Percentiles rank a stretch among this genome's conserved stretches.
Evolutionary conservation across 179 eudicot genomes (phyloP).

Genomic region (Beta lomatogona): DNA sequence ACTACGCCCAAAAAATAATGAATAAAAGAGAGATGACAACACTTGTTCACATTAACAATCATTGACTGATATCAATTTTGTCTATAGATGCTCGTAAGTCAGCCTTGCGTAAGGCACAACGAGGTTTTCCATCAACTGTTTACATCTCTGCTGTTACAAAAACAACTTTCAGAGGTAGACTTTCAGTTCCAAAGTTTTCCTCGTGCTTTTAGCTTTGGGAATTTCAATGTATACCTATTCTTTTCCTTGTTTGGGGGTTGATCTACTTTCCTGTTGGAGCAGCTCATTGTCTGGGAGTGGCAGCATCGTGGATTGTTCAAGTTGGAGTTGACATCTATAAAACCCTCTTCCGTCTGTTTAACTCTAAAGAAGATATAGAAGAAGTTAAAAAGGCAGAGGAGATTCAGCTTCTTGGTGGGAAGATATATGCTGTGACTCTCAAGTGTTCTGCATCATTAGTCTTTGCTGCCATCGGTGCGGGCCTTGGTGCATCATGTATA

Average conservation of each 20-base stretch:
- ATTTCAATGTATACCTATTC: neutral
- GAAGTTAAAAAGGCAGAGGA: slow-evolving; percentile 48
- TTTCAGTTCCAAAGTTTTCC: neutral
- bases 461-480: slow-evolving; percentile 91
- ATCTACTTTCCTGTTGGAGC: slow-evolving; percentile 17
- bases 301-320: slow-evolving; percentile 93
- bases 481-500: slow-evolving; percentile 65
- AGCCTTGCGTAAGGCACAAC: slow-evolving; percentile 77
- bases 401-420: slow-evolving; percentile 54
- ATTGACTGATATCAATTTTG: slow-evolving; percentile 4
- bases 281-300: slow-evolving; percentile 84
- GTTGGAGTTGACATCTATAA: slow-evolving; percentile 70
- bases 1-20: neutral
- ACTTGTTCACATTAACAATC: neutral
- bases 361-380: slow-evolving; percentile 46
- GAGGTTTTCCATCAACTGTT: slow-evolving; percentile 61
- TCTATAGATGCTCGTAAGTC: slow-evolving; percentile 84
- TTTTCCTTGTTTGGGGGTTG: slow-evolving; percentile 8
- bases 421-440: slow-evolving; percentile 53
- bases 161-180: slow-evolving; percentile 82
- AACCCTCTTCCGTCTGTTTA: slow-evolving; percentile 44
- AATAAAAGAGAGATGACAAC: neutral
- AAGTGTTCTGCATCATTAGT: slow-evolving; percentile 73
- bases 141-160: slow-evolving; percentile 58
- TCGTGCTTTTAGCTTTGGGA: neutral